These are phyloP conservation scores for Tubosaeta sp. DNA, from an alignment of 768 basidiomycete genomes.

Conservation along the genomic window DNA sequence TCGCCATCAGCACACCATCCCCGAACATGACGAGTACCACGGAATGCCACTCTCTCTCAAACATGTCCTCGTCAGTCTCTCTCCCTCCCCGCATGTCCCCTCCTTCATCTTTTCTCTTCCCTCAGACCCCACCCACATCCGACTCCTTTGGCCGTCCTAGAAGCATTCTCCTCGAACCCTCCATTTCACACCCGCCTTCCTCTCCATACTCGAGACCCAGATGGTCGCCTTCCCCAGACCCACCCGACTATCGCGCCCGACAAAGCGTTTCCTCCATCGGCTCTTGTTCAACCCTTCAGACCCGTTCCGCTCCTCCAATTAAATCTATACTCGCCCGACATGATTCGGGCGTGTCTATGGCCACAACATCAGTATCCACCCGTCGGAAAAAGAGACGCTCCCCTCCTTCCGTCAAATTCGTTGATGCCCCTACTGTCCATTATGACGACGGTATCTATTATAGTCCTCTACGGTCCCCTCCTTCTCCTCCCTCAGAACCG, in stretches of 20 bases:
- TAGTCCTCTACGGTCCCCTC: constrained; percentile 14
- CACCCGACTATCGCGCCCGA: constrained; percentile 23
- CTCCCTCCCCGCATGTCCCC: constrained; percentile 4
- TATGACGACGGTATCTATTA: constrained; percentile 29
- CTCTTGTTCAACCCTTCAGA: constrained; percentile 29
- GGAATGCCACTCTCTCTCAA: constrained; percentile 29
- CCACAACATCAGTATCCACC: constrained; percentile 24
- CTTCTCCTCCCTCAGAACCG: constrained; percentile 8
- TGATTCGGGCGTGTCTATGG: constrained; percentile 45
- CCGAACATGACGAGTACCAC: constrained; percentile 26
- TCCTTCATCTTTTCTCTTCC: background rate
- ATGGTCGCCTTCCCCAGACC: constrained; percentile 17
- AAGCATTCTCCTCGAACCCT: constrained; percentile 28
- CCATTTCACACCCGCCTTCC: constrained; percentile 6
- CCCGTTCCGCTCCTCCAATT: constrained; percentile 22
- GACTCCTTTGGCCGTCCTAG: constrained; percentile 15
- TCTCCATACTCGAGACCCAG: constrained; percentile 19
- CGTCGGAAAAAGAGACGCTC: constrained; percentile 30
- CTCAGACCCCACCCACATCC: constrained; percentile 22
- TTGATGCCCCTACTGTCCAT: constrained; percentile 59
- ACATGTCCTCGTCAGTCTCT: constrained; percentile 25
- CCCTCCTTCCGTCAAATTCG: constrained; percentile 61
- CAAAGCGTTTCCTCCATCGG: constrained; percentile 39
- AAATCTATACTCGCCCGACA: constrained; percentile 60
- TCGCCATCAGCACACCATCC: constrained; percentile 25